phyloP scores from a whole-genome alignment of 73 alveolate species.

The Paraurostyla sp. region DNA sequence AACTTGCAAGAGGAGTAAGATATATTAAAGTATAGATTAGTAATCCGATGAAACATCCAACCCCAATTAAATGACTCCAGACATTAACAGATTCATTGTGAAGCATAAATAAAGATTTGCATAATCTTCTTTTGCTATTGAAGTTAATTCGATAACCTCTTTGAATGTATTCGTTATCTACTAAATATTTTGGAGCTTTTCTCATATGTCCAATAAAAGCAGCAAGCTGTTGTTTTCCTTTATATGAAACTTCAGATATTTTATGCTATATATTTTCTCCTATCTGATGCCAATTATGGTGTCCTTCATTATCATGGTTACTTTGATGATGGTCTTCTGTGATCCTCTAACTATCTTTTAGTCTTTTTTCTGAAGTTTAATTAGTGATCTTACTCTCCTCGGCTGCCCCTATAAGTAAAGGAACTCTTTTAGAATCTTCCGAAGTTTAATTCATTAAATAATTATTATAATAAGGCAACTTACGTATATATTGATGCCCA shows the following conservation, averaged over 20 bases:
- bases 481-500: too few relatives aligned
- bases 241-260: background rate
- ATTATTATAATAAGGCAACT: too few relatives aligned
- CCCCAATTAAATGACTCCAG: slow-evolving; percentile 95
- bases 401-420: background rate
- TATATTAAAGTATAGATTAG: slow-evolving; percentile 14
- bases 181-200: slow-evolving; percentile 76
- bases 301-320: background rate
- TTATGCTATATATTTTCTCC: slow-evolving; percentile 33
- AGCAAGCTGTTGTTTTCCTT: slow-evolving; percentile 27
- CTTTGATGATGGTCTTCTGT: background rate
- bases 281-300: slow-evolving; percentile 3
- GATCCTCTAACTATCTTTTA: background rate
- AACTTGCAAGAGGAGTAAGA: slow-evolving; percentile 49
- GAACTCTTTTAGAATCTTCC: slow-evolving; percentile 18
- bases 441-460: slow-evolving; percentile 43
- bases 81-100: slow-evolving; percentile 94
- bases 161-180: slow-evolving; percentile 87
- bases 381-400: background rate
- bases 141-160: slow-evolving; percentile 92
- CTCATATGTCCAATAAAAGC: slow-evolving; percentile 77
- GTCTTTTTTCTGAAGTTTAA: background rate
- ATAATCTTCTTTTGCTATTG: slow-evolving; percentile 72
- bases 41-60: slow-evolving; percentile 48
- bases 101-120: slow-evolving; percentile 82